These are phyloP conservation scores for Heliamphora exappendiculata DNA, from an alignment of 148 eudicot genomes.

Conservation along the genomic window DNA sequence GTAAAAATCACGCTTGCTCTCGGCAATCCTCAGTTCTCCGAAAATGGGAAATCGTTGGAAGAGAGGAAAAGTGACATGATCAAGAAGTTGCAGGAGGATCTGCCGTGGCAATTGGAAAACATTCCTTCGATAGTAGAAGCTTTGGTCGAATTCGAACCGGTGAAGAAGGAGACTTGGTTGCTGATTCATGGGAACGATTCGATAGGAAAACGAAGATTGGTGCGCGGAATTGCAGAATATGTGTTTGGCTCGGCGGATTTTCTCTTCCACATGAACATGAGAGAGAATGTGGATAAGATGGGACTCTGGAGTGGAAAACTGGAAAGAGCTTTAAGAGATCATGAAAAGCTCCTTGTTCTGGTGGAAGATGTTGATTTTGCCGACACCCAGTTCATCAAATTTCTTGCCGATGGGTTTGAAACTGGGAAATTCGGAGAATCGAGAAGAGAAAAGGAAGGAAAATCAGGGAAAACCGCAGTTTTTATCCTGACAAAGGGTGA, in stretches of 20 bases:
- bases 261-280: conserved; percentile 33
- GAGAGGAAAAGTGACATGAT: conserved; percentile 15
- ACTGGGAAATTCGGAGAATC: conserved; percentile 21
- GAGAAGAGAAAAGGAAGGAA: background rate
- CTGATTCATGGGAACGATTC: conserved; percentile 41
- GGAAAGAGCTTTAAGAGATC: conserved; percentile 25
- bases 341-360: conserved; percentile 30
- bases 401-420: conserved; percentile 23
- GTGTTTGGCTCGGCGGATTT: conserved; percentile 37
- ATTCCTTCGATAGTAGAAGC: conserved; percentile 29
- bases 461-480: conserved; percentile 16
- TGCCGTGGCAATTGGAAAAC: conserved; percentile 41
- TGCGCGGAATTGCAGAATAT: conserved; percentile 27
- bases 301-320: conserved; percentile 13
- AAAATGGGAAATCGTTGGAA: conserved; percentile 4
- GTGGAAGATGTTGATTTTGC: conserved; percentile 41
- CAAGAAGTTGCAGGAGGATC: conserved; percentile 30
- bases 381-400: conserved; percentile 28
- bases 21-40: conserved; percentile 26
- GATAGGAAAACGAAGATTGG: conserved; percentile 40
- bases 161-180: conserved; percentile 23
- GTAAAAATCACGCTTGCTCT: conserved; percentile 48
- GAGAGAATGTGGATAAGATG: conserved; percentile 10
- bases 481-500: conserved; percentile 30
- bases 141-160: conserved; percentile 15